Conservation (phyloP, 495 filamentous ascomycete species). For the Daldinia decipiens region DNA sequence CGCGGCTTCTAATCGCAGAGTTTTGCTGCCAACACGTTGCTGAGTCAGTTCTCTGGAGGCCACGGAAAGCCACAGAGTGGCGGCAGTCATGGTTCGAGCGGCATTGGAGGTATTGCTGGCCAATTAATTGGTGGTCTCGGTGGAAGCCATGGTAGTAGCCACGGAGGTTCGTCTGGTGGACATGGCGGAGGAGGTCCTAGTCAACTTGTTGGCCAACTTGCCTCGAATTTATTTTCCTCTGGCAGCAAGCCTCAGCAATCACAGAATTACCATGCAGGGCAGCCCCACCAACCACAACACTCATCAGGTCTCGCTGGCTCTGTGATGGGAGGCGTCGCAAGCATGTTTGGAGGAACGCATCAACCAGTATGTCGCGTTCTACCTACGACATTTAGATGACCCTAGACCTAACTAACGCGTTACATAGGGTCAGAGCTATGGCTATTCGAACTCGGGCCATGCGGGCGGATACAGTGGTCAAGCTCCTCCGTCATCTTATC, state of each 20-base stretch:
- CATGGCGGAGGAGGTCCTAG: constrained; percentile 53
- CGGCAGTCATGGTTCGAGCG: constrained; percentile 45
- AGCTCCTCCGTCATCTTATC: constrained; percentile 61
- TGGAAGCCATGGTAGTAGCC: constrained; percentile 40
- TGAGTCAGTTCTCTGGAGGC: constrained; percentile 45
- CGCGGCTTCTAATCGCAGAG: constrained; percentile 31
- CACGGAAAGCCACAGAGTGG: constrained; percentile 46
- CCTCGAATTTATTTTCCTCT: constrained; percentile 57
- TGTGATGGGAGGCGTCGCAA: constrained; percentile 57
- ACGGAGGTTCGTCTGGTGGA: constrained; percentile 46
- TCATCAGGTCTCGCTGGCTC: constrained; percentile 54
- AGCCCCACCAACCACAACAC: constrained; percentile 41
- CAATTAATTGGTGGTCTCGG: constrained; percentile 51
- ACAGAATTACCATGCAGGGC: constrained; percentile 52
- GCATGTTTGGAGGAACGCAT: constrained; percentile 55
- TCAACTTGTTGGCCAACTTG: constrained; percentile 59
- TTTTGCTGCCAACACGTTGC: constrained; percentile 47
- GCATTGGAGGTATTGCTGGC: constrained; percentile 51
- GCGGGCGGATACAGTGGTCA: constrained; percentile 58
- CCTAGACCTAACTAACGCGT: constrained; percentile 32
- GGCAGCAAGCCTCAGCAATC: constrained; percentile 52
- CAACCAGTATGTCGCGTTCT: constrained; percentile 40
- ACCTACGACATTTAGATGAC: not conserved
- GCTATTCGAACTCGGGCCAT: constrained; percentile 62
- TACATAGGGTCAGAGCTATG: constrained; percentile 55